Base-by-base conservation (phyloP, 2,329 filamentous ascomycete species). In the Simplicillium sp. region DNA sequence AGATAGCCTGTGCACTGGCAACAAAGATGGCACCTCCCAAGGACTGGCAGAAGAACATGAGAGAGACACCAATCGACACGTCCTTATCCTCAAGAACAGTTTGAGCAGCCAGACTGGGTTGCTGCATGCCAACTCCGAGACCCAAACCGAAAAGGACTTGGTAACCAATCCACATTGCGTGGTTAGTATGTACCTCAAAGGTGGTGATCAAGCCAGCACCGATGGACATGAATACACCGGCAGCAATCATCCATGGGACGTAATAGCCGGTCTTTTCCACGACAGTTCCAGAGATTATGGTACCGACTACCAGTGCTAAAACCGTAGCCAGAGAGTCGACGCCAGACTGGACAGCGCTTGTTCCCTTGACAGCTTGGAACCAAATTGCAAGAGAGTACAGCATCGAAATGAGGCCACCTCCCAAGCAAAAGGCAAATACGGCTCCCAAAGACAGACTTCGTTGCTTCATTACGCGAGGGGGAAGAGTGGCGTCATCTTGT, bases 1-100 rank as follows among this genome's bases (percentile, higher is more conserved):
- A 57, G 17, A 71, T 55, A 44, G 65, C 68, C 47, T 68, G 61
- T 2, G 57, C 66, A 16, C 70, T 59, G 0, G 61, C 59, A 34
- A 65, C 52, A 44, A 68, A 68, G 31, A 71, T 57, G 39, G 66
- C 56, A 9, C 68, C 69, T 20, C 67, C 67, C 0, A 73, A 52
- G 2, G 62, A 57, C 50, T 71, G 68, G 4, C 56, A 55, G 47
- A 72, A 68, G 15, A 71, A 61, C 2, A 69, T 55, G 12, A 58
- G 45, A 2, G 67, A 64, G 3, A 64, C 65, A 3, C 64, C 67
- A 0, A 60, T 60, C 0, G 68, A 62, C 18, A 71, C 61, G 35
- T 70, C 67, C 1, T 55, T 56, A 4, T 53, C 42, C 6, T 45
- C 48, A 13, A 70, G 48, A 0, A 68, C 66, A 0, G 65, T 62